A percentile compares a stretch with the other conserved stretches of the same genome.
Conservation (phyloP, 345 rosid species). For the Eucalyptus viminalis region DNA sequence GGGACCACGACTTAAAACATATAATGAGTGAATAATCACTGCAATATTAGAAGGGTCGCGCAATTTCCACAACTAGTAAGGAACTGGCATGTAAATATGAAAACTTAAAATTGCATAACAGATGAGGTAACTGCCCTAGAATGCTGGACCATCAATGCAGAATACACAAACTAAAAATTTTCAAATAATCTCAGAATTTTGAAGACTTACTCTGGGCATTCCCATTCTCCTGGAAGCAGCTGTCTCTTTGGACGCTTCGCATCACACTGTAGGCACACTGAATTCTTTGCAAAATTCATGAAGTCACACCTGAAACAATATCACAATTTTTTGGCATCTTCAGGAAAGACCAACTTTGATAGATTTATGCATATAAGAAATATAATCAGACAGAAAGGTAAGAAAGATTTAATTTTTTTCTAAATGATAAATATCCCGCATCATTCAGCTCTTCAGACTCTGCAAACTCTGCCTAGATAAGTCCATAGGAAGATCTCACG, state of each 20-base stretch:
- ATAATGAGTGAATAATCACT: neutral
- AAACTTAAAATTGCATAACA: neutral
- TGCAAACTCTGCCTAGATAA: neutral
- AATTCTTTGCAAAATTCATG: conserved; percentile 96
- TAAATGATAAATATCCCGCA: neutral
- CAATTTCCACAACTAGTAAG: neutral
- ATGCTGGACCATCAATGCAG: neutral
- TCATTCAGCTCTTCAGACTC: neutral
- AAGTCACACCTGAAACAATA: conserved; percentile 70
- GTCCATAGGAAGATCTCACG: neutral
- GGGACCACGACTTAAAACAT: neutral
- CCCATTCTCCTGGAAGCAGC: conserved; percentile 99
- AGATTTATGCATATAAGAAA: neutral
- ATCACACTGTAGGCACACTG: conserved; percentile 90
- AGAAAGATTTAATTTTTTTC: neutral
- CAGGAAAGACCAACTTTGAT: neutral
- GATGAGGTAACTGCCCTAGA: neutral
- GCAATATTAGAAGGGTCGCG: neutral
- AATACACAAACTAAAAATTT: neutral
- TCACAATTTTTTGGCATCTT: neutral
- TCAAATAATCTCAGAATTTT: neutral
- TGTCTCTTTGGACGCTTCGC: conserved; percentile 96
- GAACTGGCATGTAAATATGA: neutral
- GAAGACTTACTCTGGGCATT: conserved; percentile 88
- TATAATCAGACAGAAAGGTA: neutral